These are phyloP conservation scores for Kodamaea jinghongensis DNA, from an alignment of 805 yeast genomes.

Conservation along the genomic window DNA sequence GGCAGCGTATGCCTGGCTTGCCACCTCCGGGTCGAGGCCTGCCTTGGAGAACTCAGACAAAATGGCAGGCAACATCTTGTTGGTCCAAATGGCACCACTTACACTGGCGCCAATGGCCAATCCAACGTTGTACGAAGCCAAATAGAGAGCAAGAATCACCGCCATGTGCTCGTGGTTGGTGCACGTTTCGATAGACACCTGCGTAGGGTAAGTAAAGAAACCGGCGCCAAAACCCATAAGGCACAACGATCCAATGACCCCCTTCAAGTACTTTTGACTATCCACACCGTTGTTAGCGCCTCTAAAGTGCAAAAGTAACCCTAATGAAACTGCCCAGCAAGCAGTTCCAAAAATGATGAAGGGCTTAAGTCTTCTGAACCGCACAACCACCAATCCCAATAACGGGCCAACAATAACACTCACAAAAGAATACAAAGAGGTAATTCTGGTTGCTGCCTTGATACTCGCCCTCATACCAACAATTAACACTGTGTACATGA, in stretches of 20 bases:
- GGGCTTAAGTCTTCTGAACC: slow-evolving; percentile 51
- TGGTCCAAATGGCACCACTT: slow-evolving; percentile 73
- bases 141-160: slow-evolving; percentile 53
- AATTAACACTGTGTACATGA: slow-evolving; percentile 60
- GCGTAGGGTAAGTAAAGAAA: slow-evolving; percentile 63
- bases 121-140: slow-evolving; percentile 61
- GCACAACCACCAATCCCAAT: slow-evolving; percentile 51
- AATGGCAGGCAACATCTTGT: slow-evolving; percentile 48
- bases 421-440: slow-evolving; percentile 61
- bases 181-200: slow-evolving; percentile 57
- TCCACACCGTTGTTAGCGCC: slow-evolving; percentile 39
- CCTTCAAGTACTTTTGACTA: slow-evolving; percentile 32
- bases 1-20: slow-evolving; percentile 45
- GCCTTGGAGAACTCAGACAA: slow-evolving; percentile 24
- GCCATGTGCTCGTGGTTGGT: slow-evolving; percentile 66
- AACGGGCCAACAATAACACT: slow-evolving; percentile 59
- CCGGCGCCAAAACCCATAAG: slow-evolving; percentile 74
- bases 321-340: slow-evolving; percentile 61
- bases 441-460: slow-evolving; percentile 65
- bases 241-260: slow-evolving; percentile 64
- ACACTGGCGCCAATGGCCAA: slow-evolving; percentile 60
- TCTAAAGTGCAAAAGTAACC: slow-evolving; percentile 56
- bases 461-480: slow-evolving; percentile 60
- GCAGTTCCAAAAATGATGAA: slow-evolving; percentile 58
- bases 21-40: slow-evolving; percentile 36